Evolutionary conservation across 352 stramenopile genomes (phyloP).

Genomic region (Phytophthora pistaciae): DNA sequence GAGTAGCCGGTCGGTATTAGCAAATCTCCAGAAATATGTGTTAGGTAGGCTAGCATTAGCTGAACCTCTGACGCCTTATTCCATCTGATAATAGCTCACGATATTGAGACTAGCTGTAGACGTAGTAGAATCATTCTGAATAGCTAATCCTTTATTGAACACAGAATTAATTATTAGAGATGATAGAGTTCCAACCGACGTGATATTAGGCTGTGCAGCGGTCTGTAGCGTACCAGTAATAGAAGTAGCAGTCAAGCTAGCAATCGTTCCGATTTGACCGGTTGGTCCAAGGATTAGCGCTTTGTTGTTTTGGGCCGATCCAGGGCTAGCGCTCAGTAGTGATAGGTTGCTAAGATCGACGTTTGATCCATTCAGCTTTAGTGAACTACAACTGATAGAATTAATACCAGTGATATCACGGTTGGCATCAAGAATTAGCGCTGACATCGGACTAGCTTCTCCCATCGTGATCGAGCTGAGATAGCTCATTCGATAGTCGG

Average conservation of each 20-base stretch:
- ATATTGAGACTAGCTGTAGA: not conserved
- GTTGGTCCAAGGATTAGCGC: not conserved
- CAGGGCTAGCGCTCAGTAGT: not conserved
- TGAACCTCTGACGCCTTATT: not conserved
- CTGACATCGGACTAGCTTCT: not conserved
- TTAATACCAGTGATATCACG: not conserved
- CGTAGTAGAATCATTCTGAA: not conserved
- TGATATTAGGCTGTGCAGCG: too few species aligned
- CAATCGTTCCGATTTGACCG: not conserved
- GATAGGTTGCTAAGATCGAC: not conserved
- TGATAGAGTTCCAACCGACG: too few species aligned
- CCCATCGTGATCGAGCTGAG: constrained; percentile 1
- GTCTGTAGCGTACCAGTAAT: too few species aligned
- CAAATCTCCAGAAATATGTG: too few species aligned
- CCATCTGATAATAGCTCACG: constrained; percentile 1
- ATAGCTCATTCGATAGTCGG: constrained; percentile 5
- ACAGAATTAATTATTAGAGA: too few species aligned
- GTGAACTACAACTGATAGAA: not conserved
- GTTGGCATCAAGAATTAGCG: not conserved
- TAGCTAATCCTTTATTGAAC: not conserved
- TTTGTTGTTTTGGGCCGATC: not conserved
- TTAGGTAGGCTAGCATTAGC: not conserved
- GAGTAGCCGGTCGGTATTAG: too few species aligned
- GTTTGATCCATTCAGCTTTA: not conserved
- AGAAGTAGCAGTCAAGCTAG: too few species aligned